A percentile compares a stretch with the other conserved stretches of the same genome.
Evolutionary conservation across 148 eudicot genomes (phyloP).

Genomic region (Spergularia marina): DNA sequence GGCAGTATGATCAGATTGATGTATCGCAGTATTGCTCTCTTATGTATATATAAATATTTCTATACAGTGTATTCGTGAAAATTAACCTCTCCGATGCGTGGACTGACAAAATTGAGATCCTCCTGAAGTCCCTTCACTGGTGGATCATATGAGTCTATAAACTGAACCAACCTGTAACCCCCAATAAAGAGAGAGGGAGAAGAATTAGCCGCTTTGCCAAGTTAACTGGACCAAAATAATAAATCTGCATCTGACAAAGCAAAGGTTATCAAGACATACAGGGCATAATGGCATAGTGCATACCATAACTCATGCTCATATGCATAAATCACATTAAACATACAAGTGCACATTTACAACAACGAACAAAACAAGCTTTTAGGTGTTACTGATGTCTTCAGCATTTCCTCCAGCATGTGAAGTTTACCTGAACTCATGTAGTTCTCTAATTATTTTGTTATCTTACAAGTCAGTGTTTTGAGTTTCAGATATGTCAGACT

Average conservation of each 20-base stretch:
- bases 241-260: neutral
- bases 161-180: constrained; percentile 79
- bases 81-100: constrained; percentile 96
- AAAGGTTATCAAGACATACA: neutral
- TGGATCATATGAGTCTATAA: constrained; percentile 90
- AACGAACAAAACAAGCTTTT: neutral
- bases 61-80: no score
- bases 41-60: no score
- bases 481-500: neutral
- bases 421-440: neutral
- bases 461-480: neutral
- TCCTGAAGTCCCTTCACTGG: constrained; percentile 94
- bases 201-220: constrained; percentile 10
- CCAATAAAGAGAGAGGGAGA: constrained; percentile 14
- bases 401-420: neutral
- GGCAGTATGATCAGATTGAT: neutral
- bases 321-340: neutral
- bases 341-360: neutral
- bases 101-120: constrained; percentile 97
- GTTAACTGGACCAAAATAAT: neutral
- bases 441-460: neutral
- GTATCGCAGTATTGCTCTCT: neutral
- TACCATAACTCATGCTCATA: neutral
- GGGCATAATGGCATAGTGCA: neutral
- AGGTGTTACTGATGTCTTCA: neutral